Base-by-base conservation (phyloP, 2,329 filamentous ascomycete genomes). In the Incumbomyces lentus region DNA sequence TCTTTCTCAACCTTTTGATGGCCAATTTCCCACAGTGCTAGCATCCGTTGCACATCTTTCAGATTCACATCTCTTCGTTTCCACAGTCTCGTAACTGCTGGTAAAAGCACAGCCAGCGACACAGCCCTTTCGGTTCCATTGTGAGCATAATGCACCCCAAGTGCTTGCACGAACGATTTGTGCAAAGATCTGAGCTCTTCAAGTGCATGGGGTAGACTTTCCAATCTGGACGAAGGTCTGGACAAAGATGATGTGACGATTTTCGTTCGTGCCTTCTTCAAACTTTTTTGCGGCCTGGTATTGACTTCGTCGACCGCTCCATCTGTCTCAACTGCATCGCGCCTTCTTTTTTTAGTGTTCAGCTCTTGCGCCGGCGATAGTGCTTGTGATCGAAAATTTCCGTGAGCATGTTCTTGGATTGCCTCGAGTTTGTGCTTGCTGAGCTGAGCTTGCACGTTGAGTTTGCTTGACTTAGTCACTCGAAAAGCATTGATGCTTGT, bases 71-170 rank as follows among this genome's bases (percentile, higher is more conserved):
- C 72, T 29, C 82, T 74, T 65, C 84, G 86, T 49, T 82, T 81
- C 84, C 84, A 89, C 32, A 81, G 69, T 52, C 78, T 74, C 11
- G 82, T 76, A 34, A 86, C 70, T 47, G 79, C 73, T 8, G 78
- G 78, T 30, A 75, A 71, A 31, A 88, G 69, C 26, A 71, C 67
- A 31, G 72, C 69, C 37, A 87, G 62, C 56, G 86, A 81, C 18
- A 80, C 75, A 0, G 84, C 80, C 0, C 76, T 70, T 39, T 72
- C 68, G 26, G 68, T 66, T 49, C 81, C 80, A 45, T 82, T 78
- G 63, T 89, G 83, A 1, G 81, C 81, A 50, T 79, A 74, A 57
- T 87, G 82, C 8, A 88, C 66, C 0, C 76, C 74, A 18, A 86
- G 67, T 0, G 82, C 79, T 57, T 81, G 80, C 48, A 86, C 69